phyloP scores from a whole-genome alignment of 1,139 yeast species.

The Geotrichum histeridarum region DNA sequence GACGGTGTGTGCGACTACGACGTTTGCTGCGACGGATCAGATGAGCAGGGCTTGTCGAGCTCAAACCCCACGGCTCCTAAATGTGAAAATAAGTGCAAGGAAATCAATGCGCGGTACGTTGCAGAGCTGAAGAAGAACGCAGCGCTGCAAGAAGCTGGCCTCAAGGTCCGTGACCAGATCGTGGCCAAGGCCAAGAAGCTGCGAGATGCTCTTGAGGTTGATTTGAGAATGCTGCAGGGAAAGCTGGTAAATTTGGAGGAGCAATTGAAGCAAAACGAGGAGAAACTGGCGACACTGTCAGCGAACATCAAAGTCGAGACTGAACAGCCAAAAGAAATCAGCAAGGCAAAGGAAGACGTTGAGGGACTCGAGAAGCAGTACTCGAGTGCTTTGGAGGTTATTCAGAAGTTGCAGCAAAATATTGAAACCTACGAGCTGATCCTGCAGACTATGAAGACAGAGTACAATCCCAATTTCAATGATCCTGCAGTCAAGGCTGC shows the following conservation, averaged over 20 bases:
- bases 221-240: constrained; percentile 11
- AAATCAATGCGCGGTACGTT: constrained; percentile 16
- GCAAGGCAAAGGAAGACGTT: constrained; percentile 29
- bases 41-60: constrained; percentile 48
- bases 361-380: constrained; percentile 30
- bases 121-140: constrained; percentile 25
- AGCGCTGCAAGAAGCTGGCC: constrained; percentile 18
- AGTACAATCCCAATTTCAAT: constrained; percentile 84
- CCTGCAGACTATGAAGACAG: constrained; percentile 45
- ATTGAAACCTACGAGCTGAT: constrained; percentile 42
- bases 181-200: constrained; percentile 18
- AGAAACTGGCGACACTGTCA: neutral
- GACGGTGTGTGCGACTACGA: constrained; percentile 94
- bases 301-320: neutral
- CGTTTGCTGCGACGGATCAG: constrained; percentile 91
- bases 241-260: neutral
- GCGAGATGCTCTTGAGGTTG: constrained; percentile 6
- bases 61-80: constrained; percentile 12
- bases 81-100: constrained; percentile 27
- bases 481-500: constrained; percentile 82
- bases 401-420: constrained; percentile 12
- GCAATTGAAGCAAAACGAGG: neutral
- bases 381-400: constrained; percentile 34
- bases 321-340: constrained; percentile 20
- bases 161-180: constrained; percentile 21